Evolutionary conservation across 1,284 basidiomycete species (phyloP).

Genomic region (Puccinia polysora): DNA sequence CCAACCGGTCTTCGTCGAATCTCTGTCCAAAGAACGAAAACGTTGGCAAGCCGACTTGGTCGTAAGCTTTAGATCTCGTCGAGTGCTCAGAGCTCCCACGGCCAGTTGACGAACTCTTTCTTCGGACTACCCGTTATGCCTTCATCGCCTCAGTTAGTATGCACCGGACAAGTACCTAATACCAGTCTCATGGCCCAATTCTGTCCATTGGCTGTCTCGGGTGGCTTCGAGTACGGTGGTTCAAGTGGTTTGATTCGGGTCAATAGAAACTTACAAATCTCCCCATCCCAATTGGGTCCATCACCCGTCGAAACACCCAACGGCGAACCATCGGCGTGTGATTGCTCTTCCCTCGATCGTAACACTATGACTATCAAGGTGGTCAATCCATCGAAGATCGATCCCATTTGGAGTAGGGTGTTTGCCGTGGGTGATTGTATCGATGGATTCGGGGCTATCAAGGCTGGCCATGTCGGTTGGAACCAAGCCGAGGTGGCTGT

Average conservation of each 20-base stretch:
- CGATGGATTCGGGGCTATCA: constrained; percentile 37
- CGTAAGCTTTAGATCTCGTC: background rate
- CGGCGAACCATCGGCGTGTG: constrained; percentile 1
- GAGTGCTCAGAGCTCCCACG: background rate
- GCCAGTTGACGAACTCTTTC: too few relatives aligned
- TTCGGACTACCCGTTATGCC: too few relatives aligned
- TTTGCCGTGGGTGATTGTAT: constrained; percentile 42
- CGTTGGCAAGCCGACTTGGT: constrained; percentile 38
- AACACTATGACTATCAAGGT: too few relatives aligned
- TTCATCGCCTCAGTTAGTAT: constrained; percentile 29
- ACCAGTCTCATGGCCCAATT: constrained; percentile 31
- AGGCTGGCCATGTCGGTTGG: constrained; percentile 43
- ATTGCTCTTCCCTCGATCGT: constrained; percentile 13
- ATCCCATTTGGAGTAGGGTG: background rate
- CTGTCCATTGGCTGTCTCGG: constrained; percentile 39
- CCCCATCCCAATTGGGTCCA: constrained; percentile 20
- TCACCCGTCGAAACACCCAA: constrained; percentile 26
- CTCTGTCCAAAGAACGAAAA: background rate
- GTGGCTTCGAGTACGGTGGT: background rate
- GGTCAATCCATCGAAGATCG: too few relatives aligned
- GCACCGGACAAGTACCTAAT: constrained; percentile 38
- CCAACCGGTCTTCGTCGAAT: constrained; percentile 4
- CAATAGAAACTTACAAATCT: constrained; percentile 27
- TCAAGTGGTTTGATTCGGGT: constrained; percentile 25
- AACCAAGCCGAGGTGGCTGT: constrained; percentile 40